Conservation (phyloP, 192 early-diverging fungal genomes). For the Spizellomyces sp. region DNA sequence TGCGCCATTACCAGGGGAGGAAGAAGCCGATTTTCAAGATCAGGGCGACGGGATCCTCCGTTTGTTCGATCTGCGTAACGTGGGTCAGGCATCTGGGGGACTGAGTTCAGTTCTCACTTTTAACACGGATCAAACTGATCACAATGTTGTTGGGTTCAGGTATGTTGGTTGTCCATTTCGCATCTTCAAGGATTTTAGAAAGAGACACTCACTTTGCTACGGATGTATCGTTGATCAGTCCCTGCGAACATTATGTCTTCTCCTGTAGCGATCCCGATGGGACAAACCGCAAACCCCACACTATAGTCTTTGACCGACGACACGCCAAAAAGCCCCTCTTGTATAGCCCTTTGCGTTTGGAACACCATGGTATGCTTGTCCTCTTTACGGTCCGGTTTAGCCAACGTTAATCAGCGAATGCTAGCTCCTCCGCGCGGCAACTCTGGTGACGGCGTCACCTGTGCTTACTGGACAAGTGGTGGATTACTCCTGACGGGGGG, state of each 20-base stretch:
- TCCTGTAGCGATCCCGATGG: conserved; percentile 16
- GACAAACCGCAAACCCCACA: background rate
- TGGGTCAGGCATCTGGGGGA: background rate
- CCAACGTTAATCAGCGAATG: too few species aligned
- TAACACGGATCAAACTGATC: conserved; percentile 6
- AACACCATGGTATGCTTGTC: background rate
- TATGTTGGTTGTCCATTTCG: too few species aligned
- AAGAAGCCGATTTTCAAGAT: background rate
- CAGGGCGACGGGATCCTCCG: conserved; percentile 13
- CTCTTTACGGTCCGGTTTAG: background rate
- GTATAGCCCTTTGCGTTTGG: background rate
- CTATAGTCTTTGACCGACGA: conserved; percentile 8
- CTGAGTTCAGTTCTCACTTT: background rate
- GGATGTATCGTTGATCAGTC: background rate
- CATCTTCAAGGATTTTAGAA: too few species aligned
- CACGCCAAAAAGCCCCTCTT: conserved; percentile 1
- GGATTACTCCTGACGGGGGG: conserved; percentile 18
- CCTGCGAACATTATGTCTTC: conserved; percentile 15
- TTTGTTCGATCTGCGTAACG: conserved; percentile 6
- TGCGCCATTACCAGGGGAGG: too few species aligned
- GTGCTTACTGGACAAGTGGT: background rate
- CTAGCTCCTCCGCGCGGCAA: background rate
- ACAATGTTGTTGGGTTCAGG: conserved; percentile 11
- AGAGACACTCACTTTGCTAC: too few species aligned
- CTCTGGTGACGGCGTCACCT: conserved; percentile 4